Evolutionary conservation across 805 yeast species (phyloP), one percentile per base, ranked within the genome.

Genomic region (Lipomyces oligophaga): DNA sequence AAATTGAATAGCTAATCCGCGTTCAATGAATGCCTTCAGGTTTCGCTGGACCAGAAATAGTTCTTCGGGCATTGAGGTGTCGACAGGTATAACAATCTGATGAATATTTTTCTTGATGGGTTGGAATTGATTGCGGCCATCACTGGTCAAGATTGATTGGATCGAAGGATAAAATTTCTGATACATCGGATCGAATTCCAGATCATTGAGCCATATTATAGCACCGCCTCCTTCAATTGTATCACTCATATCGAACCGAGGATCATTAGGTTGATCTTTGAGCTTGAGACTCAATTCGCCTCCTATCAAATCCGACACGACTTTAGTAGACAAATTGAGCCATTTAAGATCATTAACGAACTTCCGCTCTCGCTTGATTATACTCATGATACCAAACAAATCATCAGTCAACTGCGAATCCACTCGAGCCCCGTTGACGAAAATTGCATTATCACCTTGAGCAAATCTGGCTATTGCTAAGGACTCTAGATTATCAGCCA

Each of bases 131-230:
- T 85, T 87, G 25, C 71, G 72, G 30, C 75, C 69, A 5, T 68
- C 61, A 25, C 66, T 63, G n/a, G 67, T 64, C 32, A 76, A 57
- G 59, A 83, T 83, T 0, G 67, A 71, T 6, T 67, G 63, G 10
- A 75, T 62, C 34, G 81, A 70, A 20, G 66, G 60, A 0, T 77
- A 60, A 58, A 74, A 74, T 6, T 67, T 62, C 1, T 63, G 58
- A 60, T 85, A 88, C 4, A 20, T 6, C 0, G 62, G 58, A 60
- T 86, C 95, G 0, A 52, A 60, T 55, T 80, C 94, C 4, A 90
- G 67, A 62, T 93, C 84, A 60, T 90, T 93, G 59, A 90, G 72
- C 68, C 79, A 88, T 1, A 83, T 71, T 5, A 88, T 75, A 0
- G 70, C 68, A 2, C 65, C 43, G 6, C 46, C 48, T 10, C 52